Percentiles rank a stretch among this genome's conserved stretches.
phyloP scores from a whole-genome alignment of 768 basidiomycete species.

The Butyriboletus loyo region DNA sequence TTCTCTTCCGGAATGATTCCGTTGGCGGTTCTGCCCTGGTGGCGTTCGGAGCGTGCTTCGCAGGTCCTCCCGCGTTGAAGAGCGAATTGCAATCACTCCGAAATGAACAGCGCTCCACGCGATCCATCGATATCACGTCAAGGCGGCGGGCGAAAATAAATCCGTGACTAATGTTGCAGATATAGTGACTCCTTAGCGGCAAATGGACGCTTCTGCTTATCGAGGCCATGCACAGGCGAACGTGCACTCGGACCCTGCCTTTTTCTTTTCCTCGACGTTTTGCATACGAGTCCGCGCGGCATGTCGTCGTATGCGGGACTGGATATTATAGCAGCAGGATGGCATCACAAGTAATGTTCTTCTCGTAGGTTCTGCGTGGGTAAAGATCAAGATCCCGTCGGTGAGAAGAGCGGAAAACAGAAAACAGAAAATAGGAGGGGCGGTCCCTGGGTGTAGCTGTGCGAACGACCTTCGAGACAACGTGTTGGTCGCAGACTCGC shows the following conservation, averaged over 20 bases:
- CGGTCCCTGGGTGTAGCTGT: slow-evolving; percentile 4
- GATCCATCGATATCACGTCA: slow-evolving; percentile 9
- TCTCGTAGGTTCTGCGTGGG: slow-evolving; percentile 3
- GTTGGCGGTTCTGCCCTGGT: slow-evolving; percentile 2
- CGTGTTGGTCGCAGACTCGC: slow-evolving; percentile 21
- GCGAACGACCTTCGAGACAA: slow-evolving; percentile 9
- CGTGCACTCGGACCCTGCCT: slow-evolving; percentile 9
- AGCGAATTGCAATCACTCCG: slow-evolving; percentile 5
- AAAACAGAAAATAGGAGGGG: not conserved
- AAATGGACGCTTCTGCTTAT: slow-evolving; percentile 3
- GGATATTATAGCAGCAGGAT: not conserved
- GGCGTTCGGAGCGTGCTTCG: slow-evolving; percentile 6
- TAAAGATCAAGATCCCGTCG: slow-evolving; percentile 1
- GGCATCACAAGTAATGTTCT: not conserved
- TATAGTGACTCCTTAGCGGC: slow-evolving; percentile 2
- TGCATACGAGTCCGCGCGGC: not conserved
- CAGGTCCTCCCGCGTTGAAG: not conserved
- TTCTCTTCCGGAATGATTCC: slow-evolving; percentile 1
- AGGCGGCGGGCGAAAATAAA: slow-evolving; percentile 4
- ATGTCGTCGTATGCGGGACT: not conserved
- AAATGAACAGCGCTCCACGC: slow-evolving; percentile 22
- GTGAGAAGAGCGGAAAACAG: not conserved
- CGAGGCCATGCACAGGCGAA: slow-evolving; percentile 1
- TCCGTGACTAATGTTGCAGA: slow-evolving; percentile 1
- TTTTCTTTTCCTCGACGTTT: not conserved